Evolutionary conservation across 169 alveolate genomes (phyloP).

Genomic region (Plasmodium vinckei): DNA sequence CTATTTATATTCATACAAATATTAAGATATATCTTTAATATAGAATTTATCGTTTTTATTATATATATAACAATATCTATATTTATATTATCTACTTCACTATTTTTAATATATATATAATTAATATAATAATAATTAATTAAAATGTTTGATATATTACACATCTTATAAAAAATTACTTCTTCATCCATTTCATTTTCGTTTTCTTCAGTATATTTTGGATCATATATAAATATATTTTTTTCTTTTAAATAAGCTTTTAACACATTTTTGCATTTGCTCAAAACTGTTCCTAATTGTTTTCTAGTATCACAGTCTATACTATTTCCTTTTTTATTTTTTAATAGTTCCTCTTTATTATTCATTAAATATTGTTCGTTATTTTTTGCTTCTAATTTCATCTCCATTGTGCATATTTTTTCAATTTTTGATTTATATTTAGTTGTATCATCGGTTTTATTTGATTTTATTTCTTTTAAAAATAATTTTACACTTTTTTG

Average conservation of each 20-base stretch:
- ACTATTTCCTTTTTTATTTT: not conserved
- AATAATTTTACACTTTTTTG: constrained; percentile 45
- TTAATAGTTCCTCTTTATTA: not conserved
- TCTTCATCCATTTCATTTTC: constrained; percentile 1
- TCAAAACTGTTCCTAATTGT: not conserved
- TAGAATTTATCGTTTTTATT: constrained; percentile 15
- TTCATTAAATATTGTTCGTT: not conserved
- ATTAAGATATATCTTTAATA: constrained; percentile 21
- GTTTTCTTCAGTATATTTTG: not conserved
- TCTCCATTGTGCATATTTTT: constrained; percentile 6
- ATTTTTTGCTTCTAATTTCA: not conserved
- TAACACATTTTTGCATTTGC: constrained; percentile 18
- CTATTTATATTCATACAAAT: constrained; percentile 11
- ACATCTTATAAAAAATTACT: constrained; percentile 19
- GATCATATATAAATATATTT: not conserved
- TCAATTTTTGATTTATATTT: constrained; percentile 11
- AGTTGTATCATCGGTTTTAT: constrained; percentile 7
- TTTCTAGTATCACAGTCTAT: not conserved
- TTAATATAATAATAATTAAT: constrained; percentile 33
- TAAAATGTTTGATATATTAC: constrained; percentile 15
- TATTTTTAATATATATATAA: constrained; percentile 25
- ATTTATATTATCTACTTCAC: constrained; percentile 1
- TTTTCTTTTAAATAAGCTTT: constrained; percentile 10
- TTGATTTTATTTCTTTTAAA: constrained; percentile 30
- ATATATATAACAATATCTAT: not conserved